Evolutionary conservation across 1,284 basidiomycete genomes (phyloP).

Genomic region (Athelia psychrophila): DNA sequence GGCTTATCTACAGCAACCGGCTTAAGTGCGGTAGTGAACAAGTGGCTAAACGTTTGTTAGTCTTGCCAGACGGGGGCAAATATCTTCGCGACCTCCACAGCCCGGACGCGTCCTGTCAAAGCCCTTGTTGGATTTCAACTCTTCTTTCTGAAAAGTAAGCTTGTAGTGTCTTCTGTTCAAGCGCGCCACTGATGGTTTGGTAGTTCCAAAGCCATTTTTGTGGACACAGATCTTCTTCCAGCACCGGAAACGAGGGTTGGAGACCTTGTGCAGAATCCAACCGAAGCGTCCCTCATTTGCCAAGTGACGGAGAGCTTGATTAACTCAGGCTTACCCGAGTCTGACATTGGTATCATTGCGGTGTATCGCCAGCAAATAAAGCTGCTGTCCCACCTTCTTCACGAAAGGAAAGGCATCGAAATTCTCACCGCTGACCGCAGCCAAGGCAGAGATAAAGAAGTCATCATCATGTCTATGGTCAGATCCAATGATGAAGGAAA

Average conservation of each 20-base stretch:
- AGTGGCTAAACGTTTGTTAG: slow-evolving; percentile 62
- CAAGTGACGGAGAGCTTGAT: slow-evolving; percentile 70
- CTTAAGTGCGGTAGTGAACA: slow-evolving; percentile 76
- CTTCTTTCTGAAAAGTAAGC: slow-evolving; percentile 65
- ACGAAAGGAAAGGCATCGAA: slow-evolving; percentile 62
- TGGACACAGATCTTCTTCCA: slow-evolving; percentile 86
- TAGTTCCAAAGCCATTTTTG: slow-evolving; percentile 85
- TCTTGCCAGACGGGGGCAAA: slow-evolving; percentile 47
- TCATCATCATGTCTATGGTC: slow-evolving; percentile 91
- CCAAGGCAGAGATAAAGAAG: slow-evolving; percentile 96
- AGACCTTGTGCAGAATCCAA: slow-evolving; percentile 85
- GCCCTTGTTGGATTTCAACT: slow-evolving; percentile 69
- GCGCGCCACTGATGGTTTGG: slow-evolving; percentile 2
- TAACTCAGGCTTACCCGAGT: slow-evolving; percentile 58
- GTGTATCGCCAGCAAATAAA: slow-evolving; percentile 96
- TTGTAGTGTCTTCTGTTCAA: background rate
- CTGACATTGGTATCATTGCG: slow-evolving; percentile 87
- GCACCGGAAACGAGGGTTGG: slow-evolving; percentile 81
- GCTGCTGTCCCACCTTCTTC: slow-evolving; percentile 62
- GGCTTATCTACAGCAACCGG: slow-evolving; percentile 80
- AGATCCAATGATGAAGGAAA: slow-evolving; percentile 76
- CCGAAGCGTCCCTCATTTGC: slow-evolving; percentile 67
- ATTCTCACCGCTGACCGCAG: slow-evolving; percentile 93
- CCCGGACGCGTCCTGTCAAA: slow-evolving; percentile 13
- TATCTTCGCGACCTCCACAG: slow-evolving; percentile 31